These are phyloP conservation scores for Cryptococcus sp. DNA, from an alignment of 1,284 basidiomycete genomes.

Conservation along the genomic window DNA sequence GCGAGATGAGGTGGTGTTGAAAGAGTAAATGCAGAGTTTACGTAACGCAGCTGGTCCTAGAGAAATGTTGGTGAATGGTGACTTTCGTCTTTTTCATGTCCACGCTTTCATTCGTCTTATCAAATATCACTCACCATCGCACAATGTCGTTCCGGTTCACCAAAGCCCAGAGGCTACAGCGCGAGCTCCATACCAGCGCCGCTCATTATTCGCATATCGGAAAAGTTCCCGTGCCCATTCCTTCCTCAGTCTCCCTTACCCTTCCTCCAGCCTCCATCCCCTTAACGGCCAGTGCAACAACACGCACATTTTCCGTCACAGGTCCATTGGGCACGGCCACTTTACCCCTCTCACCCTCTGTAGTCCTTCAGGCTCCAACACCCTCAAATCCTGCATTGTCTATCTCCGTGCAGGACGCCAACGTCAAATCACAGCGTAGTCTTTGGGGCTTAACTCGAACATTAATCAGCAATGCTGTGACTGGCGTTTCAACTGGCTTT, in stretches of 20 bases:
- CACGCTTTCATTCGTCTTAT: too few relatives aligned
- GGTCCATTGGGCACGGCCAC: constrained; percentile 75
- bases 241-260: constrained; percentile 65
- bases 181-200: constrained; percentile 35
- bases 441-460: constrained; percentile 94
- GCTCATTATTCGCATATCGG: constrained; percentile 65
- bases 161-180: neutral
- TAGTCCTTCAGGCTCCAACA: constrained; percentile 54
- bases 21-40: too few relatives aligned
- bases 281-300: constrained; percentile 22
- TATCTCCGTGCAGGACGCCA: constrained; percentile 70
- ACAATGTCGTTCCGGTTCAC: neutral
- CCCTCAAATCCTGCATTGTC: constrained; percentile 23
- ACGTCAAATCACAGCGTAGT: constrained; percentile 72
- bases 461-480: constrained; percentile 83
- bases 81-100: too few relatives aligned
- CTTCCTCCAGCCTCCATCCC: constrained; percentile 42
- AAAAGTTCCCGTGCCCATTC: constrained; percentile 71
- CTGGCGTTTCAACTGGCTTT: constrained; percentile 87
- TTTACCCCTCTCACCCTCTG: constrained; percentile 66
- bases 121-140: neutral
- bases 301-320: constrained; percentile 55
- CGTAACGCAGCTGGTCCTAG: too few relatives aligned
- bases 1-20: too few relatives aligned
- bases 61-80: too few relatives aligned